These are phyloP conservation scores for Galium porrigens DNA, from an alignment of 305 asterid genomes.

Conservation along the genomic window DNA sequence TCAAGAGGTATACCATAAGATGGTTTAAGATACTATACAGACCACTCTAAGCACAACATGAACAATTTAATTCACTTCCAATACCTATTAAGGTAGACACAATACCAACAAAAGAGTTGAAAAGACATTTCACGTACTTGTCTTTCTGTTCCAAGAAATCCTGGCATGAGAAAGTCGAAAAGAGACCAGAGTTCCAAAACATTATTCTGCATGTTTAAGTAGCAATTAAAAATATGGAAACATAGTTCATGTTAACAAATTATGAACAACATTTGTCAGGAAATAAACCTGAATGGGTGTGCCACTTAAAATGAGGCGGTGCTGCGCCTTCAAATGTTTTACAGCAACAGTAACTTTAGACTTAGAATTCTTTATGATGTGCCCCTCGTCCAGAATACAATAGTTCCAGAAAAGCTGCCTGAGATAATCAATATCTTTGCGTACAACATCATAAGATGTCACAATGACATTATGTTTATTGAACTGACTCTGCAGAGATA, in stretches of 20 bases:
- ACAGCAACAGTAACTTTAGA: constrained; percentile 93
- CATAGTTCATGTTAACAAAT: constrained; percentile 8
- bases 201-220: constrained; percentile 65
- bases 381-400: constrained; percentile 95
- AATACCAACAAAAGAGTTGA: background rate
- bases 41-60: background rate
- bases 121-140: constrained; percentile 45
- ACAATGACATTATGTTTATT: constrained; percentile 63
- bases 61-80: background rate
- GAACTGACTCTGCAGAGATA: constrained; percentile 52
- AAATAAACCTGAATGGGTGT: constrained; percentile 86
- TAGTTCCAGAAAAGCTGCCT: constrained; percentile 68
- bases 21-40: background rate
- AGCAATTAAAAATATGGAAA: constrained; percentile 21
- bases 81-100: background rate
- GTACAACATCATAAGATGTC: constrained; percentile 85
- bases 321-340: constrained; percentile 85
- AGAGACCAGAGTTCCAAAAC: constrained; percentile 98
- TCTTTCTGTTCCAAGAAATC: constrained; percentile 99
- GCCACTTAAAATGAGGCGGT: constrained; percentile 94
- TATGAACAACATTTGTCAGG: constrained; percentile 16
- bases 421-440: constrained; percentile 79
- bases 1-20: background rate
- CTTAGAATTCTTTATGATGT: constrained; percentile 77
- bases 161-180: constrained; percentile 99